These are phyloP conservation scores for Coemansia sp. DNA, from an alignment of 192 early-diverging fungal species.

Conservation along the genomic window DNA sequence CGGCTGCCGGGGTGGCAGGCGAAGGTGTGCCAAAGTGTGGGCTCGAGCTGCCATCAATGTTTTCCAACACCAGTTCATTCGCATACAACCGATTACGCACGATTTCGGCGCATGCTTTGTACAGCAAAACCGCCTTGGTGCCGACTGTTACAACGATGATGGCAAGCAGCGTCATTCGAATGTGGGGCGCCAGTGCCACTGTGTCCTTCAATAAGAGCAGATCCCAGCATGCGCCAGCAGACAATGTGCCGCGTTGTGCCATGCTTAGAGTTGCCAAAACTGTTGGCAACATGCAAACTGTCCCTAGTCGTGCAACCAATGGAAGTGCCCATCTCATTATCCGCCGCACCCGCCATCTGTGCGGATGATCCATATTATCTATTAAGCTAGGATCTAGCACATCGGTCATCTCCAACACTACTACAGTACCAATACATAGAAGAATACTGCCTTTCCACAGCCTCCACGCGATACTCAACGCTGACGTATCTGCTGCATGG, in stretches of 20 bases:
- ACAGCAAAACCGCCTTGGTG: background rate
- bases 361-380: background rate
- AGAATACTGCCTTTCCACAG: background rate
- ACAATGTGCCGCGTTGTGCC: background rate
- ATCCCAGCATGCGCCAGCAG: background rate
- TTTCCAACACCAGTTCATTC: background rate
- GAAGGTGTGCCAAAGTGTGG: background rate
- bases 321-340: background rate
- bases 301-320: background rate
- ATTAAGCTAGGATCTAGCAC: background rate
- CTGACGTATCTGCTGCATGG: background rate
- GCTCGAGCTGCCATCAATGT: conserved; percentile 14
- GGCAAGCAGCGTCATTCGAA: background rate
- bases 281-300: background rate
- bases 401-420: background rate
- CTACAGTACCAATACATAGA: background rate
- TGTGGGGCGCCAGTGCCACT: background rate
- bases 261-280: background rate
- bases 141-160: background rate
- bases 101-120: background rate
- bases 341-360: background rate
- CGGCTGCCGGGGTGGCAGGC: background rate
- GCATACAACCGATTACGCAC: conserved; percentile 7
- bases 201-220: conserved; percentile 3
- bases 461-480: background rate